Evolutionary conservation across 2,329 filamentous ascomycete species (phyloP).

Genomic region (Phaeosphaeriaceae sp.): DNA sequence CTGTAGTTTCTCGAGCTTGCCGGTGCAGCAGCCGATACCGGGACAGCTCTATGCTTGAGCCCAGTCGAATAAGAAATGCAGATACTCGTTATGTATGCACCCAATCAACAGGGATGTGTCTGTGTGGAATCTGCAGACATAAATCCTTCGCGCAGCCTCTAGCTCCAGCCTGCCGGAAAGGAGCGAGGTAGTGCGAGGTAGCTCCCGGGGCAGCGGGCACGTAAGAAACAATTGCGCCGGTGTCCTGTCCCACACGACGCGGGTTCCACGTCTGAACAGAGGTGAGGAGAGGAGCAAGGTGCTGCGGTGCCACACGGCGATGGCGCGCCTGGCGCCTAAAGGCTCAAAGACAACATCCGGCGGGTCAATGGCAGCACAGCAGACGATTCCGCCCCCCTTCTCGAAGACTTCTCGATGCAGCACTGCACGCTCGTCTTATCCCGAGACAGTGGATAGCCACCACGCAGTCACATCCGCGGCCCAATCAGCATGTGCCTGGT

Average conservation of each 20-base stretch:
- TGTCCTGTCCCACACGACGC: not conserved
- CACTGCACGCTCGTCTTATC: not conserved
- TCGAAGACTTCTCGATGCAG: not conserved
- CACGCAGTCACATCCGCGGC: not conserved
- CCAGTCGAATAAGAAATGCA: not conserved
- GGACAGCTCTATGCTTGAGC: conserved; percentile 17
- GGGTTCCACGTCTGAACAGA: no score
- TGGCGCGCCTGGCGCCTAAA: not conserved
- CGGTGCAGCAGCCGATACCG: conserved; percentile 13
- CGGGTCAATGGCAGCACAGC: not conserved
- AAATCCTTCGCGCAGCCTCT: not conserved
- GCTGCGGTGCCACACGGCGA: not conserved
- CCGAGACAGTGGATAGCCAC: not conserved
- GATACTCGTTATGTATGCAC: not conserved
- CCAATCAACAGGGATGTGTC: not conserved
- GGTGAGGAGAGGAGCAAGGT: no score
- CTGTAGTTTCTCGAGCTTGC: conserved; percentile 27
- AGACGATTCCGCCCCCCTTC: not conserved
- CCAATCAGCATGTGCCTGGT: not conserved
- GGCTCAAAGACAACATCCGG: not conserved
- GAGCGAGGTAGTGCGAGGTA: not conserved
- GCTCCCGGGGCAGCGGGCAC: no score
- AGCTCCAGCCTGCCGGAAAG: not conserved
- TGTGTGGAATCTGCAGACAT: not conserved
- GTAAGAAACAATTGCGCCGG: not conserved